Evolutionary conservation across 176 grass and related monocot genomes (phyloP).

Genomic region (Juncus effusus): DNA sequence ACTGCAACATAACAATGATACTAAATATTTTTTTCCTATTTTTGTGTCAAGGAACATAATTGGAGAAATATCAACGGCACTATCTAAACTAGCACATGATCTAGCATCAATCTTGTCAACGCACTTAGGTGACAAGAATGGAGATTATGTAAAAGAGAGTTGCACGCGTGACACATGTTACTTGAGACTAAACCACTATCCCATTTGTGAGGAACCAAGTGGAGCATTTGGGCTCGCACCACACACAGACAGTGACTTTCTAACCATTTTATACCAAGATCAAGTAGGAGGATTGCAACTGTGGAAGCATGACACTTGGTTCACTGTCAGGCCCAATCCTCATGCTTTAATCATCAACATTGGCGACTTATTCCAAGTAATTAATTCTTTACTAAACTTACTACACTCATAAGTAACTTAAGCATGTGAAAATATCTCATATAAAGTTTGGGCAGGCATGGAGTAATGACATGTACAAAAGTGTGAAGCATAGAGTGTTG

Average conservation of each 20-base stretch:
- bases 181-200: slow-evolving; percentile 74
- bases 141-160: neutral
- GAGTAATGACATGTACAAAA: slow-evolving; percentile 59
- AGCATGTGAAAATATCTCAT: neutral
- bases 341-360: slow-evolving; percentile 67
- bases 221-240: slow-evolving; percentile 52
- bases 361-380: slow-evolving; percentile 73
- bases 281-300: slow-evolving; percentile 53
- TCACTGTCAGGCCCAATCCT: slow-evolving; percentile 43
- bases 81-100: slow-evolving; percentile 44
- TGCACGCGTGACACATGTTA: slow-evolving; percentile 52
- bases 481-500: slow-evolving; percentile 71
- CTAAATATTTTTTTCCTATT: neutral
- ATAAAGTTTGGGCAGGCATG: slow-evolving; percentile 36
- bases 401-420: too few relatives aligned
- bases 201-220: slow-evolving; percentile 35
- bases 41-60: slow-evolving; percentile 36
- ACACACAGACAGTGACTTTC: slow-evolving; percentile 86
- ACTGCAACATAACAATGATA: neutral
- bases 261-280: slow-evolving; percentile 64
- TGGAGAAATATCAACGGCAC: slow-evolving; percentile 38
- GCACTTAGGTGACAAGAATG: slow-evolving; percentile 6
- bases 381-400: neutral
- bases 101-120: slow-evolving; percentile 41
- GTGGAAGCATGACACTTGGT: slow-evolving; percentile 40